Base-by-base conservation (phyloP, 345 rosid species). In the Eucalyptus urophylla region DNA sequence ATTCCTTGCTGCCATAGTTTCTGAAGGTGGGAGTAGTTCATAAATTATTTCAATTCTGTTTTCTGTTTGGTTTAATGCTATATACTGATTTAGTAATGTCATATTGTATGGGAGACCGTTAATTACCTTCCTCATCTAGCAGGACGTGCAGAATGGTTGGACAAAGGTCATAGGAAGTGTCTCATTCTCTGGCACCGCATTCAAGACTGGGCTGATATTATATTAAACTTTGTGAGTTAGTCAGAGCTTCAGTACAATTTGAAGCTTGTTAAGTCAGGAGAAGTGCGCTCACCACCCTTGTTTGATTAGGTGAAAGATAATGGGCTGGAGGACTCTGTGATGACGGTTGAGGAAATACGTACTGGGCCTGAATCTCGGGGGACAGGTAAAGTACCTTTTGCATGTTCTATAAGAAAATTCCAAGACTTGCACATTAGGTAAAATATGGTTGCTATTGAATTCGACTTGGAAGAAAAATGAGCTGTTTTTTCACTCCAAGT, bases 101-200 rank as follows among this genome's bases (percentile, higher is more conserved):
- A 65, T n/a, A 33, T 33, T 29, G 33, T 62, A 62, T 62, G 72
- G 72, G 72, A 62, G 72, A 62, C 72, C 33, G 4, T 62, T 62
- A 29, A 69, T 69, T 69, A 40, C 44, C 44, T 69, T 69, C 44
- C 80, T 33, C 80, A 16, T 90, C 86, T 87, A 90, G 88, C 92
- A 97, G 99, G 99, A 44, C 98, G 99, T 83, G 99, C 99, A 16
- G 99, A 96, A 90, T 98, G 99, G 99, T 89, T 96, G 91, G 99
- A 97, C 89, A 98, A 95, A 96, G 98, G 98, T 67, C 97, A 92
- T 88, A 94, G 96, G 91, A 98, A 96, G 90, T 97, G 99, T 92
- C 95, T 97, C 60, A 90, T 97, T 87, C 95, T 97, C 10, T 96
- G 98, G 99, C 99, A 98, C 89, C 93, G 97, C 89, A 94, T 98